A percentile compares a stretch with the other conserved stretches of the same genome.
These are phyloP conservation scores for Pseudogymnoascus sp. DNA, from an alignment of 2,329 filamentous ascomycete species.

Conservation along the genomic window DNA sequence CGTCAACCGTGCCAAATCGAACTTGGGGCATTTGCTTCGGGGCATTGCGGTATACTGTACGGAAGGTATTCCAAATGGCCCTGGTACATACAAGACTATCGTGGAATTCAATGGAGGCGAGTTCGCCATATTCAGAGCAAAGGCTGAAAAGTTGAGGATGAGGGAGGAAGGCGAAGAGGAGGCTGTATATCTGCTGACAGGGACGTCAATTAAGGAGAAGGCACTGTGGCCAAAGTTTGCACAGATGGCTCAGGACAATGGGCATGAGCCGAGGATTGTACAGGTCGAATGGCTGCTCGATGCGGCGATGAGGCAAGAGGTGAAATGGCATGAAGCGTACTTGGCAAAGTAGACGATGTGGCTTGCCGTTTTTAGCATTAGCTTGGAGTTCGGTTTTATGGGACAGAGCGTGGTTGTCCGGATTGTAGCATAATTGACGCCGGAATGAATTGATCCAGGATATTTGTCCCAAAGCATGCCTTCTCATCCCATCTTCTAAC, in stretches of 20 bases:
- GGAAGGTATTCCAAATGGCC: constrained; percentile 68
- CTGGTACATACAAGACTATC: constrained; percentile 78
- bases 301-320: constrained; percentile 79
- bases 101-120: constrained; percentile 82
- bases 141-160: constrained; percentile 53
- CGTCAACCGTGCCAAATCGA: constrained; percentile 63
- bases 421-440: not conserved
- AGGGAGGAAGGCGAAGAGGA: constrained; percentile 45
- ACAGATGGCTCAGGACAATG: constrained; percentile 68
- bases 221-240: constrained; percentile 74
- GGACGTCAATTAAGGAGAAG: constrained; percentile 58
- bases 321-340: constrained; percentile 61
- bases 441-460: not conserved
- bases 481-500: not conserved
- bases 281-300: constrained; percentile 84
- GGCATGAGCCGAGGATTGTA: constrained; percentile 76
- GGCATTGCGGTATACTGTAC: constrained; percentile 81
- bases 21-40: constrained; percentile 68
- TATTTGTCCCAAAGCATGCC: not conserved
- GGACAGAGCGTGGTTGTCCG: not conserved
- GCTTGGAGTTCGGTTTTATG: constrained; percentile 4
- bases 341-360: constrained; percentile 24
- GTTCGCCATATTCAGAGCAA: constrained; percentile 67
- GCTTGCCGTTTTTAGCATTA: not conserved
- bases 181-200: constrained; percentile 77